A percentile compares a stretch with the other conserved stretches of the same genome.
Evolutionary conservation across 495 filamentous ascomycete species (phyloP).

Genomic region (Pseudevernia furfuracea): DNA sequence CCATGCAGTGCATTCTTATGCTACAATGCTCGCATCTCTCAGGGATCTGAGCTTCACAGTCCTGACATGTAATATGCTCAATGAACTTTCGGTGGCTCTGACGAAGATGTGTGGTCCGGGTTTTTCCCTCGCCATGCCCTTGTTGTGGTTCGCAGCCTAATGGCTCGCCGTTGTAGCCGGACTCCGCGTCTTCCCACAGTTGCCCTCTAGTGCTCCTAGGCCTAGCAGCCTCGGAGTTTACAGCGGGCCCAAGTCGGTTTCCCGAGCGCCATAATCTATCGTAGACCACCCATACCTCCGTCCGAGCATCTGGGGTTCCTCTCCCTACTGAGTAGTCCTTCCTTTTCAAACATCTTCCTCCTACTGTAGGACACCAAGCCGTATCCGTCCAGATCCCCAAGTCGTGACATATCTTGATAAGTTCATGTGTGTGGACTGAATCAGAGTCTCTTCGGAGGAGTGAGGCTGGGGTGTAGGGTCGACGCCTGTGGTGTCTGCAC

Average conservation of each 20-base stretch:
- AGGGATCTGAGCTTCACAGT: slow-evolving; percentile 44
- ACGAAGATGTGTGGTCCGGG: slow-evolving; percentile 46
- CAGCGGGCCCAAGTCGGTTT: slow-evolving; percentile 48
- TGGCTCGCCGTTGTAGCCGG: slow-evolving; percentile 48
- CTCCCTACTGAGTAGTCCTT: slow-evolving; percentile 51
- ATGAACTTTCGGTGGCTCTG: slow-evolving; percentile 48
- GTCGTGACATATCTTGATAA: slow-evolving; percentile 54
- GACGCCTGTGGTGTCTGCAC: slow-evolving; percentile 52
- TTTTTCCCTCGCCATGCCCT: slow-evolving; percentile 48
- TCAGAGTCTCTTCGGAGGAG: slow-evolving; percentile 51
- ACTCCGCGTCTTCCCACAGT: slow-evolving; percentile 53
- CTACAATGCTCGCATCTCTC: slow-evolving; percentile 58
- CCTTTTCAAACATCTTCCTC: slow-evolving; percentile 48
- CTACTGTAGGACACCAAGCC: slow-evolving; percentile 56
- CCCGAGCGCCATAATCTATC: slow-evolving; percentile 54
- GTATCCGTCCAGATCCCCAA: slow-evolving; percentile 58
- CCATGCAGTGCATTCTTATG: slow-evolving; percentile 56
- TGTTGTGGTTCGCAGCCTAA: slow-evolving; percentile 41
- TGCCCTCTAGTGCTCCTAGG: slow-evolving; percentile 38
- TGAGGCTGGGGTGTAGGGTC: slow-evolving; percentile 51
- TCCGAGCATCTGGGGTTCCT: slow-evolving; percentile 41
- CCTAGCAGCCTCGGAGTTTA: slow-evolving; percentile 22
- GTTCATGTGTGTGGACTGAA: slow-evolving; percentile 54
- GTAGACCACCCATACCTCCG: slow-evolving; percentile 57
- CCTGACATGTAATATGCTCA: slow-evolving; percentile 46